Evolutionary conservation across 1,284 basidiomycete genomes (phyloP), one percentile per base, ranked within the genome.

Genomic region (Cerioporus squamosus): DNA sequence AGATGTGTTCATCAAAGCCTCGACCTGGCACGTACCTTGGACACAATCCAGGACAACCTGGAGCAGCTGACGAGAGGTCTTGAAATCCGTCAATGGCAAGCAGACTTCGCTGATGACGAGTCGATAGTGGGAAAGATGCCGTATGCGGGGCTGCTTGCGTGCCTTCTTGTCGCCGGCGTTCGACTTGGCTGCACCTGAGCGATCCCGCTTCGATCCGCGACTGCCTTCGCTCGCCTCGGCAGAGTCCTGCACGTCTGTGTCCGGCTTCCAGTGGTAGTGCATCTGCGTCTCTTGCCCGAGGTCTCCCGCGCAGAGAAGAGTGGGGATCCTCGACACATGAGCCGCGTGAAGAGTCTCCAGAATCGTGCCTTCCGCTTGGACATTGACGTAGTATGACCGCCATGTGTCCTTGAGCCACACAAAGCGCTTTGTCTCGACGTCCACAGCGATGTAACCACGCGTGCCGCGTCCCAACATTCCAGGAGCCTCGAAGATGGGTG

Each of bases 331-430:
- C 29, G 38, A 18, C 5, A 51, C 51, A 9, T 18, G 6, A 4
- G 18, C 15, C 18, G 7, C 29, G 8, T 24, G n/a, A 4, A 60
- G 17, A 23, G 20, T 31, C 17, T 26, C 7, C 2, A 60, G 46
- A 15, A 44, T 44, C 2, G 2, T 15, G 26, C 60, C 60, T 42
- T 61, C 60, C 5, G 45, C 26, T 8, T 55, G 33, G 17, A 58
- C 45, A 9, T 24, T 36, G 10, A 18, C 23, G 26, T 55, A 58
- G 48, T 18, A 53, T 3, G 42, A 24, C 5, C 60, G 44, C 60
- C 60, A 62, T 2, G 51, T 36, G 47, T 62, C 60, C 54, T 62
- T 59, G 15, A 62, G 20, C 20, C 33, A 59, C 9, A 56, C 57
- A n/a, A 62, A 56, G 18, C 33, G 22, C 9, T 44, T 12, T 3